Evolutionary conservation across 129 eudicot species (phyloP), one percentile per base, ranked within the genome.

Genomic region (Ambrosia artemisiifolia): DNA sequence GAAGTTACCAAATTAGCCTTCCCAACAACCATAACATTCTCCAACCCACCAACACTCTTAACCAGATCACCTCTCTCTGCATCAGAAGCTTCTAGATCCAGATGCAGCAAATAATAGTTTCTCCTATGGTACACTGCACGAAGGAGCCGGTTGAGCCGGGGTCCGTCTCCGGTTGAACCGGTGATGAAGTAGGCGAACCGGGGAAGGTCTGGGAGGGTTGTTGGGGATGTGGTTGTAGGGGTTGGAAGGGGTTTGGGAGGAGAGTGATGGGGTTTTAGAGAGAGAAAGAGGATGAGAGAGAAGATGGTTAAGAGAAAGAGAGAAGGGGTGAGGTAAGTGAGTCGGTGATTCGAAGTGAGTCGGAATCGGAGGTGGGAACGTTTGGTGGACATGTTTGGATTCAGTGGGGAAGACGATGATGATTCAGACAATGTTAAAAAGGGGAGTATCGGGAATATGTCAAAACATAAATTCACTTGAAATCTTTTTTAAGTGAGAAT

Each of bases 81-180:
- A 43, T 88, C 93, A 42, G 84, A 74, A 18, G 96, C 96, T 55
- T 86, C 97, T 67, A 76, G 78, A 85, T 91, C 97, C 69, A 91
- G 82, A 69, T 91, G 97, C 75, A 91, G 9, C 69, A 91, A 7
- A 30, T 91, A 91, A 76, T 79, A 85, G 43, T 91, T 91, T 63
- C 97, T 69, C 13, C 85, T 93, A 67, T 91, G 96, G 78, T 88
- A 91, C 50, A 83, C 73, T 48, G 88, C 87, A 67, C 82, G 91
- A 34, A 91, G 77, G 84, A 91, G 53, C 50, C 97, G 85, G 76
- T 67, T 65, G 67, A 91, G 24, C 50, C 87, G 82, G 43, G 61
- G 74, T 5, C 76, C 83, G 18, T 91, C 96, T 24, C 91, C 91
- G 34, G 28, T 65, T 0, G 94, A 70, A 1, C 97, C 97, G 14